Evolutionary conservation across 768 basidiomycete genomes (phyloP).

Genomic region (Hebeloma cylindrosporum): DNA sequence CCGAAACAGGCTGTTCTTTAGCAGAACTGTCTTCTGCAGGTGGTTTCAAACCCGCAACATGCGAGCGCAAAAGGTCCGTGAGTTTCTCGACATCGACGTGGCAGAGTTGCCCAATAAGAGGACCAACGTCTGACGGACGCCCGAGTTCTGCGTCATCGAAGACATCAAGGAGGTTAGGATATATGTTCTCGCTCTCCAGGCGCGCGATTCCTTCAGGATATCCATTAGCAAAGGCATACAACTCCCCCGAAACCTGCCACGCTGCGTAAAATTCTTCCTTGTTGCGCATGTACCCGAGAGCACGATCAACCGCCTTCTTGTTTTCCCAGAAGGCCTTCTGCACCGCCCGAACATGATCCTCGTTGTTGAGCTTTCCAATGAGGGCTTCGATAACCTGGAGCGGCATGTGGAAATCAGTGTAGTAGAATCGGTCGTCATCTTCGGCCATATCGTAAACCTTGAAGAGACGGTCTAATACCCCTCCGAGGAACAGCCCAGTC

Average conservation of each 20-base stretch:
- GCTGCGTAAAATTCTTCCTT: slow-evolving; percentile 10
- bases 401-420: background rate
- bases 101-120: slow-evolving; percentile 14
- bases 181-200: slow-evolving; percentile 7
- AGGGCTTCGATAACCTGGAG: background rate
- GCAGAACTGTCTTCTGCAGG: no score
- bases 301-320: background rate
- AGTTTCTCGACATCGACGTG: slow-evolving; percentile 6
- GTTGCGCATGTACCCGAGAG: slow-evolving; percentile 4
- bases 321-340: slow-evolving; percentile 12
- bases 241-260: background rate
- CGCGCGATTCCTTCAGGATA: slow-evolving; percentile 12
- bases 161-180: slow-evolving; percentile 12
- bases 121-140: slow-evolving; percentile 4
- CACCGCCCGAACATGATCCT: background rate
- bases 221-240: slow-evolving; percentile 10
- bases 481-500: slow-evolving; percentile 15
- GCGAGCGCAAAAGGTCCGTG: slow-evolving; percentile 7
- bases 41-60: slow-evolving; percentile 7
- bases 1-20: background rate
- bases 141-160: slow-evolving; percentile 13
- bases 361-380: background rate
- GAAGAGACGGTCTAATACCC: slow-evolving; percentile 10
- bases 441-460: slow-evolving; percentile 2
- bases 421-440: background rate